Conservation (phyloP, 805 yeast genomes). For the Candida endomychidarum region DNA sequence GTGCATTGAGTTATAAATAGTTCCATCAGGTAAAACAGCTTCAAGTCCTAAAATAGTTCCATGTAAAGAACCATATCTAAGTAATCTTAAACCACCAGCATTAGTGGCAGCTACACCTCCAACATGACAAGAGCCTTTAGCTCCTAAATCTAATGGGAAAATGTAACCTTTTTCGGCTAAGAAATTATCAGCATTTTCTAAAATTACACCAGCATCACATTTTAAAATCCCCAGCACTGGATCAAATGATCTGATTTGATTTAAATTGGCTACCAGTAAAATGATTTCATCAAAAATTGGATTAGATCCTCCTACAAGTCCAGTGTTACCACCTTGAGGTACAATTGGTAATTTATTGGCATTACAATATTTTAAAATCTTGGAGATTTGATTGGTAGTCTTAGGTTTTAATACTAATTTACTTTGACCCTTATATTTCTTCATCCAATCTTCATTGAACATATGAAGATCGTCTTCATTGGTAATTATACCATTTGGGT, state of each 20-base stretch:
- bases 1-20: constrained; percentile 73
- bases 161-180: constrained; percentile 81
- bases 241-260: constrained; percentile 81
- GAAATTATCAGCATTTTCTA: constrained; percentile 80
- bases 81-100: constrained; percentile 89
- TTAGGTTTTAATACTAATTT: constrained; percentile 79
- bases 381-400: constrained; percentile 71
- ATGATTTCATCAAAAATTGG: constrained; percentile 92
- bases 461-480: constrained; percentile 63
- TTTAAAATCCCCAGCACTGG: constrained; percentile 79
- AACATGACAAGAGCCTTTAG: constrained; percentile 94
- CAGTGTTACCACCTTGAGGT: constrained; percentile 98
- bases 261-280: constrained; percentile 65
- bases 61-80: constrained; percentile 89
- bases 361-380: constrained; percentile 78
- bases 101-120: constrained; percentile 96
- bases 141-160: constrained; percentile 92
- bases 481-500: constrained; percentile 45
- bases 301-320: constrained; percentile 90
- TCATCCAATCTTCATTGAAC: constrained; percentile 92
- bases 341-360: constrained; percentile 77
- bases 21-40: constrained; percentile 90
- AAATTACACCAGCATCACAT: constrained; percentile 86
- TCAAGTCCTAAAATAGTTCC: constrained; percentile 90
- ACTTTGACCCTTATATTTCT: constrained; percentile 88